phyloP scores from a whole-genome alignment of 2,329 filamentous ascomycete species.

The Fragosphaeria purpurea region DNA sequence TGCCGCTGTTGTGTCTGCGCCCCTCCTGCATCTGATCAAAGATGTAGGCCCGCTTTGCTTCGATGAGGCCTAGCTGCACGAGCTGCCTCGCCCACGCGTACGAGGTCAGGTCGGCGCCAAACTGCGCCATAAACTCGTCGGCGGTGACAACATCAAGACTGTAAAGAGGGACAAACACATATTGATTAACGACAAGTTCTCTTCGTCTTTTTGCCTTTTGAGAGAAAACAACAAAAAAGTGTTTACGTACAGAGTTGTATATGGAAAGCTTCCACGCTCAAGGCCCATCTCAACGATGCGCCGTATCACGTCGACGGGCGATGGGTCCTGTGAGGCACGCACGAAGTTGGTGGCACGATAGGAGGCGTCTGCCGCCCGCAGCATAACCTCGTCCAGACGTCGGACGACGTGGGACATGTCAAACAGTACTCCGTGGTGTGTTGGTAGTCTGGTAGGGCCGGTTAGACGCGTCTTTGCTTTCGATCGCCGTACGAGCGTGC shows the following conservation, averaged over 20 bases:
- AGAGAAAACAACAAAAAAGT: background rate
- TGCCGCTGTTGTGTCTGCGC: background rate
- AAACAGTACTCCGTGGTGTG: background rate
- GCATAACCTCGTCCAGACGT: background rate
- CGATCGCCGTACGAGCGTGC: conserved; percentile 2
- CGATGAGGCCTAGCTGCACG: background rate
- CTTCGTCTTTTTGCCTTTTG: background rate
- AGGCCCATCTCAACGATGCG: conserved; percentile 2
- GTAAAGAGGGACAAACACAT: background rate
- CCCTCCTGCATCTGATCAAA: conserved; percentile 1
- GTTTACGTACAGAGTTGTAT: conserved; percentile 10
- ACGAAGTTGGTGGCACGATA: background rate
- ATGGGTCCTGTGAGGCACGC: background rate
- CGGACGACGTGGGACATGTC: background rate
- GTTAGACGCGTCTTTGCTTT: background rate
- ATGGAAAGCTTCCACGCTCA: conserved; percentile 5
- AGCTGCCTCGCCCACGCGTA: conserved; percentile 6
- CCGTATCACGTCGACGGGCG: conserved; percentile 5
- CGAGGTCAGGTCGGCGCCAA: conserved; percentile 6
- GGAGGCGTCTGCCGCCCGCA: background rate
- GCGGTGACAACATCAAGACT: conserved; percentile 9
- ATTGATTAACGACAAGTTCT: background rate
- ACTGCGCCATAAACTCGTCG: background rate
- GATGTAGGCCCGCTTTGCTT: background rate
- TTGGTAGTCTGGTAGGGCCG: no score